Evolutionary conservation across 768 basidiomycete species (phyloP), one percentile per base, ranked within the genome.

Genomic region (Hemileccinum rubropunctum): DNA sequence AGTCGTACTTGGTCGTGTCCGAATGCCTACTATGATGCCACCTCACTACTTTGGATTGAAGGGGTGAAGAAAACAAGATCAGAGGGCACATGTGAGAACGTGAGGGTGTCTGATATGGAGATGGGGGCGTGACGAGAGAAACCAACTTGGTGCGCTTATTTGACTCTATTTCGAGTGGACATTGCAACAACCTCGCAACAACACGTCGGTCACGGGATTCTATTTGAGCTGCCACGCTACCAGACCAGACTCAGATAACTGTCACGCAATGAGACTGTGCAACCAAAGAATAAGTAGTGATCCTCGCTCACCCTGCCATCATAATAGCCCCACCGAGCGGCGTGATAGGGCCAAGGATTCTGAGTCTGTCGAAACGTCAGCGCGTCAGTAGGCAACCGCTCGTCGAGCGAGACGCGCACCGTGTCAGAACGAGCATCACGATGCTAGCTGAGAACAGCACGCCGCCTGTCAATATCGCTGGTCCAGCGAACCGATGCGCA

Each of bases 401-500:
- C 33, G 9, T 37, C 4, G 15, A 13, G 13, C 42, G 12, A 49
- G 14, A 56, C 15, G 48, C 69, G 45, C 42, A 75, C 81, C 71
- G 64, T 20, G 79, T 68, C 37, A 86, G 58, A 34, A 83, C 76
- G 23, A 85, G 69, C 0, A 71, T 68, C 57, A 81, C 71, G 59
- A 88, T 83, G 53, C 79, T 80, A 2, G 79, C 78, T 6, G 86
- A 88, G 63, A 89, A 88, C 4, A 87, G 38, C 1, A 74, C 41
- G 0, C 77, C 70, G 2, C 87, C 86, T 1, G 67, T 66, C 6
- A 77, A 70, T 47, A 89, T 83, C 2, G 85, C 84, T 3, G 81
- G 83, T 5, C 83, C 86, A 21, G 86, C 80, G 59, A 88, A 87
- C 10, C 73, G 69, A 59, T 87, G 83, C 1, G 57, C 50, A 0